phyloP scores from a whole-genome alignment of 2,329 filamentous ascomycete species.

The Sordariomycetes sp. region DNA sequence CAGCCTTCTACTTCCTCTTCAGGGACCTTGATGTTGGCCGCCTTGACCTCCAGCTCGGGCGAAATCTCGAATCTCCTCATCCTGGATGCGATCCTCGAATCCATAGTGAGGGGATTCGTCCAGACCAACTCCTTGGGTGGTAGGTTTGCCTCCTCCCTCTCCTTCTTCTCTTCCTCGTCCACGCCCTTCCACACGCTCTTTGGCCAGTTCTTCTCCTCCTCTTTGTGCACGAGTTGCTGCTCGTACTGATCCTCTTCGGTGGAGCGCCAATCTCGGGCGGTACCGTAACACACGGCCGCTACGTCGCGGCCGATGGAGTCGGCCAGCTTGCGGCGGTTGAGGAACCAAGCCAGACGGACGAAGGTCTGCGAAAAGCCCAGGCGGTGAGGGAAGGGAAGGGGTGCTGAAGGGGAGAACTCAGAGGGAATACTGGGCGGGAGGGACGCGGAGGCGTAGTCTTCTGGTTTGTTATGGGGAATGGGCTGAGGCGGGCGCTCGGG shows the following conservation, averaged over 20 bases:
- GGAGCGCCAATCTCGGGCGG: constrained; percentile 39
- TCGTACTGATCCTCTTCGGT: constrained; percentile 24
- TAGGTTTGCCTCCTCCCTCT: constrained; percentile 15
- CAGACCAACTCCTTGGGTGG: constrained; percentile 60
- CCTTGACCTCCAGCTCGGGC: constrained; percentile 60
- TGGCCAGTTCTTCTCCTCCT: constrained; percentile 76
- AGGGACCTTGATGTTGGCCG: constrained; percentile 50
- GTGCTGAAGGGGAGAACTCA: constrained; percentile 62
- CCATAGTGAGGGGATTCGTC: constrained; percentile 65
- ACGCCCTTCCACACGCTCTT: constrained; percentile 59
- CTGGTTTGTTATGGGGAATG: constrained; percentile 62
- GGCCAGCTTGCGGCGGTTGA: constrained; percentile 76
- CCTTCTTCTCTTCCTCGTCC: constrained; percentile 32
- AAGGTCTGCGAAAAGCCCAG: constrained; percentile 90
- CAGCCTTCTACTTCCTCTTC: constrained; percentile 63
- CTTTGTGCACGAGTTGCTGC: constrained; percentile 46
- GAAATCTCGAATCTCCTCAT: constrained; percentile 73
- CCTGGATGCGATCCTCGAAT: constrained; percentile 63
- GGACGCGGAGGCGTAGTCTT: constrained; percentile 58
- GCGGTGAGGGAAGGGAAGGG: constrained; percentile 77
- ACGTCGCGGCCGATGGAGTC: constrained; percentile 83
- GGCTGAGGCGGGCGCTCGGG: constrained; percentile 52
- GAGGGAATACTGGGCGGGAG: constrained; percentile 59
- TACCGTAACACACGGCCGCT: constrained; percentile 69
- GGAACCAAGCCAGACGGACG: constrained; percentile 75